Base-by-base conservation (phyloP, 1,284 basidiomycete species). In the Porodaedalea pini region DNA sequence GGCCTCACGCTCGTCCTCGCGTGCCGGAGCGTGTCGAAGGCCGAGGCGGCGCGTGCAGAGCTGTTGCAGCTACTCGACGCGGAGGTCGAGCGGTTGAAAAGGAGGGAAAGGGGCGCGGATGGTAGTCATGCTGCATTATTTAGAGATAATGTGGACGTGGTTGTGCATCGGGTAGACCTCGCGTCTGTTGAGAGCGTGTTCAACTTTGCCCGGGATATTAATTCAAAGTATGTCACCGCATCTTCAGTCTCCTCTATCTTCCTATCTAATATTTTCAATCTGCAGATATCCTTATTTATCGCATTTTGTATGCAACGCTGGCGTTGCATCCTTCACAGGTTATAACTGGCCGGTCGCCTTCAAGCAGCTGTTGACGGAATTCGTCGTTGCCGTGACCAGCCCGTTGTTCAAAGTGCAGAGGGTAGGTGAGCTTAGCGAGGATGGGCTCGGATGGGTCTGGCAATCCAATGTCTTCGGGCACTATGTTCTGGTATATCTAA, bases 401-500 rank as follows among this genome's bases (percentile, higher is more conserved):
- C 90, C 91, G 0, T 66, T 64, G 23, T 92, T 72, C 70, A 83
- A 88, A 63, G 64, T 77, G 0, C 90, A 94, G 67, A 69, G 74
- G 15, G 69, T 67, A 6, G 91, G 90, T 0, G 78, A 83, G 53
- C 65, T 79, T 57, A 90, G 82, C 60, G 70, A 75, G 17, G 91
- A 94, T 57, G 83, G 87, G 19, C 70, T 93, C 0, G 93, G 93
- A 0, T 84, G 78, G 75, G 81, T 88, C 6, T 96, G 90, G 90
- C 89, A 94, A 65, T 86, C 85, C 56, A 95, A 95, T 64, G 77
- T 93, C 21, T 90, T 95, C 56, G 85, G 88, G 0, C 90, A 92
- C 66, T 95, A 90, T 67, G 76, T 82, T 37, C 71, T 96, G 65
- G 92, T 94, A 64, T 61, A 89, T 78, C 36, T 51, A 25, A 19